phyloP scores from a whole-genome alignment of 176 grass and related monocot species.

The Oryza nivara region DNA sequence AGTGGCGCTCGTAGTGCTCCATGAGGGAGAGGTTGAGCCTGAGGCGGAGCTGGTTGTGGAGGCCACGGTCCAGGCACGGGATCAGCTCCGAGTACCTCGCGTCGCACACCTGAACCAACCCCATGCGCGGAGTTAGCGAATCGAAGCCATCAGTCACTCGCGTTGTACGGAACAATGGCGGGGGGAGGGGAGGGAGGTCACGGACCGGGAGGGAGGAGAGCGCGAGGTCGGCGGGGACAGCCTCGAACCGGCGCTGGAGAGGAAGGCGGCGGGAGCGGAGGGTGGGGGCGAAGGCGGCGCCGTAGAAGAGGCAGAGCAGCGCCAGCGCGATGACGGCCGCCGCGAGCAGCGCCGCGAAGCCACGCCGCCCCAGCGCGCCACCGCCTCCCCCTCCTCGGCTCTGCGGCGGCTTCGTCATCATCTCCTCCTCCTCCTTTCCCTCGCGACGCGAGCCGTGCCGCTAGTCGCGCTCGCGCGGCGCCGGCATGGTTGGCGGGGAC shows the following conservation, averaged over 20 bases:
- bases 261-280: constrained; percentile 26
- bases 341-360: constrained; percentile 60
- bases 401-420: constrained; percentile 43
- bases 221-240: constrained; percentile 28
- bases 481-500: neutral
- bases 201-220: constrained; percentile 68
- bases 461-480: neutral
- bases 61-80: constrained; percentile 68
- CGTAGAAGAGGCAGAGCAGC: constrained; percentile 85
- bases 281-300: constrained; percentile 65
- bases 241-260: neutral
- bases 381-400: neutral
- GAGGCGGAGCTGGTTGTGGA: constrained; percentile 69
- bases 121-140: constrained; percentile 8
- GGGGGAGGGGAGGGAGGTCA: neutral
- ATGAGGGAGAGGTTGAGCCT: constrained; percentile 71
- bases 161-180: neutral
- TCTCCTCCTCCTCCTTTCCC: neutral
- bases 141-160: neutral
- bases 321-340: constrained; percentile 56
- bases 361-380: constrained; percentile 32
- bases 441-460: neutral
- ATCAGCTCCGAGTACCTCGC: constrained; percentile 70
- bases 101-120: constrained; percentile 61
- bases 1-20: constrained; percentile 92